Percentiles rank a stretch among this genome's conserved stretches.
Conservation (phyloP, 164 flowering plant species). For the Platanus orientalis region DNA sequence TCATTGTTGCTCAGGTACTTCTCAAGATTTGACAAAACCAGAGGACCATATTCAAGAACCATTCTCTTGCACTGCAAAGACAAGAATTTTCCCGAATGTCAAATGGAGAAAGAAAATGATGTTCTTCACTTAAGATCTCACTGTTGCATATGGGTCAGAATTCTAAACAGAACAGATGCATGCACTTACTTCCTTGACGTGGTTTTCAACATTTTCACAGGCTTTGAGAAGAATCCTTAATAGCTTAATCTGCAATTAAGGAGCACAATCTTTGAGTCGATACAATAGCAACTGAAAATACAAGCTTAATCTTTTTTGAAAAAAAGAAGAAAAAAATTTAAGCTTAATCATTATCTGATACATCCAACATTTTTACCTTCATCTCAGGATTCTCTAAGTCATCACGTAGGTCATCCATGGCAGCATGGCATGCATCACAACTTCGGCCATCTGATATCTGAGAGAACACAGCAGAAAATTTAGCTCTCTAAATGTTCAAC, state of each 20-base stretch:
- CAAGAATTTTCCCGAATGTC: background rate
- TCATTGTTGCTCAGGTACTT: slow-evolving; percentile 16
- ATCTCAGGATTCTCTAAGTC: slow-evolving; percentile 15
- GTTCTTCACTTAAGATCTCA: background rate
- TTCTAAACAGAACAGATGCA: background rate
- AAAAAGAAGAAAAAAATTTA: background rate
- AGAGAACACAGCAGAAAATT: background rate
- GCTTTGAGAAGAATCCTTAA: slow-evolving; percentile 15
- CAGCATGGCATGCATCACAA: slow-evolving; percentile 14
- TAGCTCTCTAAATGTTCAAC: background rate
- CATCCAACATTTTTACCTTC: slow-evolving; percentile 10
- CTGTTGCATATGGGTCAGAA: background rate
- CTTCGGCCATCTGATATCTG: slow-evolving; percentile 15
- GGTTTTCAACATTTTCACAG: slow-evolving; percentile 14
- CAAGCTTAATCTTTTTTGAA: background rate
- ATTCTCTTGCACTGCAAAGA: slow-evolving; percentile 24
- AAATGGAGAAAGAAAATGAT: background rate
- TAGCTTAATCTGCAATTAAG: slow-evolving; percentile 15
- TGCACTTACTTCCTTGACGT: slow-evolving; percentile 16
- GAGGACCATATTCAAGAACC: slow-evolving; percentile 20
- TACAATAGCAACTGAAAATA: too few species aligned
- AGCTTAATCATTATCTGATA: background rate
- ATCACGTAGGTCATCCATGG: slow-evolving; percentile 10
- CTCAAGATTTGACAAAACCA: slow-evolving; percentile 17
- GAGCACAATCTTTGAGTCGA: background rate